Evolutionary conservation across 768 basidiomycete genomes (phyloP).

Genomic region (Calocera viscosa): DNA sequence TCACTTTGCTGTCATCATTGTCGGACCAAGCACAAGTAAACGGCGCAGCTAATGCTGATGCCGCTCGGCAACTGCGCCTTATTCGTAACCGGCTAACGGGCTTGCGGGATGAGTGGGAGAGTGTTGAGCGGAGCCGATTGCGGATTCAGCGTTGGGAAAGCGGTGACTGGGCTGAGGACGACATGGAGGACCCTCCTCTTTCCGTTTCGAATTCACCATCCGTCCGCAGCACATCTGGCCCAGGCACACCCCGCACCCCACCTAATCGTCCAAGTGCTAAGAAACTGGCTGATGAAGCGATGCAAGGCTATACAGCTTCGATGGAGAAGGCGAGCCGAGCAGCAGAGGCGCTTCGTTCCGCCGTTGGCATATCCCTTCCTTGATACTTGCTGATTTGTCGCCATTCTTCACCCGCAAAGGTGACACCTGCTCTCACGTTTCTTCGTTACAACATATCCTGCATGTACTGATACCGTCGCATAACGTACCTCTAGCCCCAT

Average conservation of each 20-base stretch:
- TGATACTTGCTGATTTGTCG: neutral
- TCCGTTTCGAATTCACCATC: neutral
- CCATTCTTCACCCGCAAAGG: neutral
- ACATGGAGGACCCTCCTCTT: conserved; percentile 23
- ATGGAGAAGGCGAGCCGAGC: neutral
- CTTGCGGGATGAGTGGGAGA: conserved; percentile 73
- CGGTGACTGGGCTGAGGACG: conserved; percentile 35
- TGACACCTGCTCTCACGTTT: neutral
- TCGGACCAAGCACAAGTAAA: conserved; percentile 85
- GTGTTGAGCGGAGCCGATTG: conserved; percentile 63
- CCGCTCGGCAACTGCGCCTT: conserved; percentile 73
- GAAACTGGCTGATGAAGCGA: neutral
- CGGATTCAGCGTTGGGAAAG: conserved; percentile 70
- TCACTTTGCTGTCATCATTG: conserved; percentile 59
- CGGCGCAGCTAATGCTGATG: conserved; percentile 70
- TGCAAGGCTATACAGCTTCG: neutral
- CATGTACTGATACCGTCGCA: conserved; percentile 1
- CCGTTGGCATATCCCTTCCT: neutral
- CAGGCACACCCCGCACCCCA: neutral
- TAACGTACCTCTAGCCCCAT: neutral
- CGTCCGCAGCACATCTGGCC: neutral
- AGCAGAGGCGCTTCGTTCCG: neutral
- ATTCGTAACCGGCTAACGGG: conserved; percentile 71
- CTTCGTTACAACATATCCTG: neutral
- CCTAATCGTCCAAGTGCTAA: neutral